Evolutionary conservation across 2,329 filamentous ascomycete genomes (phyloP), one percentile per base, ranked within the genome.

Genomic region (Rhynchosporium agropyri): DNA sequence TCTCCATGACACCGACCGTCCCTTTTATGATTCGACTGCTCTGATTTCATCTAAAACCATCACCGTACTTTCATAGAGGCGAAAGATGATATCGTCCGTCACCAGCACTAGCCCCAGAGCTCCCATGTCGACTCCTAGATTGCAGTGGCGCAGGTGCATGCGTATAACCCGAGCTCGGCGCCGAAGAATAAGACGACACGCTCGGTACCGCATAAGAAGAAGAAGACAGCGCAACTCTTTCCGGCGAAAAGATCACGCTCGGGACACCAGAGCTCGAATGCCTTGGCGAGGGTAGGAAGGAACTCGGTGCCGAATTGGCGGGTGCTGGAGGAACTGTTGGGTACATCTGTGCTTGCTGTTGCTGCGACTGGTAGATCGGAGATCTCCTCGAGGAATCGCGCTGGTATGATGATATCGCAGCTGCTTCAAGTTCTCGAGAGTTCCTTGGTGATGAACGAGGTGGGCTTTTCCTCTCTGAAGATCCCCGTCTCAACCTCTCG

Each of bases 71-170:
- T 67, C 65, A 67, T 7, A 67, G 40, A 13, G 65, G 65, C 10
- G 42, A 54, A 2, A 67, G 61, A 62, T 73, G 69, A 61, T 73
- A 73, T 29, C 63, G 68, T 48, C 71, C 71, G 67, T 73, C 71
- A 53, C 50, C 38, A 15, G 9, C 31, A 26, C 45, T 48, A n/a
- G 10, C 45, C 20, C 20, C 28, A n/a, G 5, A 6, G n/a, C 45
- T 63, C 45, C 53, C 60, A 31, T 50, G 33, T 33, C 49, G 36
- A 8, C 38, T 58, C n/a, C 38, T 31, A 29, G 31, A 26, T 42
- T 50, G 56, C 48, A 29, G 10, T 28, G 50, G 38, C 33, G 61
- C 42, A 49, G 59, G 58, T n/a, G 49, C 51, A 28, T 46, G 58
- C 10, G 58, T 54, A 43, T 43, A 43, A 13, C 42, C 42, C 42